Conservation (phyloP, 108 stramenopile species). For the Conticribra weissflogii region DNA sequence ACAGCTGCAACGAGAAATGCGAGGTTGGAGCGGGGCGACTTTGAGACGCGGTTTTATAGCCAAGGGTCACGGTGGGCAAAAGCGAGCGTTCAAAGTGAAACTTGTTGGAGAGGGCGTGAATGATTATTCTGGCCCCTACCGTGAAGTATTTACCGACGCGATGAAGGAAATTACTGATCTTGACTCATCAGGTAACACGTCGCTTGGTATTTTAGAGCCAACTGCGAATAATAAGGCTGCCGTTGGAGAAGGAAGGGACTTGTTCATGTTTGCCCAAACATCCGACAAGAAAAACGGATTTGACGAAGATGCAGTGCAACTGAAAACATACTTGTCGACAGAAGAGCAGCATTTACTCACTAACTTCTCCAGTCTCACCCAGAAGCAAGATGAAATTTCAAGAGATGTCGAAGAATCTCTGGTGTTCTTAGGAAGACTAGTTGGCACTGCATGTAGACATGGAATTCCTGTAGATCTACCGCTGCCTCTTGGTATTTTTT, state of each 20-base stretch:
- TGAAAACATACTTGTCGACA: conserved; percentile 28
- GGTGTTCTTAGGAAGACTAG: conserved; percentile 91
- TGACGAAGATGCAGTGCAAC: conserved; percentile 2
- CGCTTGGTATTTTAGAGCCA: conserved; percentile 77
- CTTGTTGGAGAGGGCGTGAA: conserved; percentile 98
- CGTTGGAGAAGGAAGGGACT: conserved; percentile 77
- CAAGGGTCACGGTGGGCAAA: conserved; percentile 97
- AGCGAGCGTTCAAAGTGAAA: conserved; percentile 96
- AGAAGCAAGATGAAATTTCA: conserved; percentile 54
- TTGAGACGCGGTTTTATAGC: conserved; percentile 92
- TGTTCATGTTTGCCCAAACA: conserved; percentile 70
- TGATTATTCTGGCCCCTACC: conserved; percentile 98
- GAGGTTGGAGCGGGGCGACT: conserved; percentile 85
- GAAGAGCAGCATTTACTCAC: conserved; percentile 62
- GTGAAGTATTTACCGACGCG: conserved; percentile 95
- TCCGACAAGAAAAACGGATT: conserved; percentile 5
- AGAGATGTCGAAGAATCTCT: conserved; percentile 77
- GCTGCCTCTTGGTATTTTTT: conserved; percentile 75
- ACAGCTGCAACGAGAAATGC: conserved; percentile 91
- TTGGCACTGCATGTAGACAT: conserved; percentile 91
- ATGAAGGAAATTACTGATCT: conserved; percentile 78
- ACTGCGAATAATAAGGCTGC: conserved; percentile 72
- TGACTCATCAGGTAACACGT: conserved; percentile 48
- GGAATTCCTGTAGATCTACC: conserved; percentile 86
- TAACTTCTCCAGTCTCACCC: conserved; percentile 62